Evolutionary conservation across 2,329 filamentous ascomycete genomes (phyloP).

Genomic region (Fusarium caatingaense): DNA sequence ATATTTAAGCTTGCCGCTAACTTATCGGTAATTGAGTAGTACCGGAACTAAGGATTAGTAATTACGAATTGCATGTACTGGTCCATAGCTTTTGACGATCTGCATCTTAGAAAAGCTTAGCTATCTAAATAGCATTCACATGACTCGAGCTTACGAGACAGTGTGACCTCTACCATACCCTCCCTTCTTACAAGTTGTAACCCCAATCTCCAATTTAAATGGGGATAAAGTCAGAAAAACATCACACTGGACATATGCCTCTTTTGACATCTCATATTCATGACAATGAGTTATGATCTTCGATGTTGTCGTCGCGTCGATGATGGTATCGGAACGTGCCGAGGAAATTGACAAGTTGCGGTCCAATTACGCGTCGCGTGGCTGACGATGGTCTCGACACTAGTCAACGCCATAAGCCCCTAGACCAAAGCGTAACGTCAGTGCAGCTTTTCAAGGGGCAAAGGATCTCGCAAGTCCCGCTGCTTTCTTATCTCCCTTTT

Average conservation of each 20-base stretch:
- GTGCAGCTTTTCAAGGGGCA: not conserved
- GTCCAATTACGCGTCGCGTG: not conserved
- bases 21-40: not conserved
- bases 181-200: not conserved
- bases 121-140: not conserved
- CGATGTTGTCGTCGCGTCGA: not conserved
- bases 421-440: not conserved
- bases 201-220: not conserved
- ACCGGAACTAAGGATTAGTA: not conserved
- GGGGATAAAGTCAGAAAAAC: too few relatives aligned
- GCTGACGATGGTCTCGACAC: not conserved
- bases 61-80: not conserved
- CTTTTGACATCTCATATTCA: rapidly evolving
- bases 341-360: not conserved
- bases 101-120: not conserved
- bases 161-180: not conserved
- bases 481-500: not conserved
- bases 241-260: too few relatives aligned
- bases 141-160: not conserved
- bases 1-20: too few relatives aligned
- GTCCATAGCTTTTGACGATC: not conserved
- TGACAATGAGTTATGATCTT: not conserved
- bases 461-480: not conserved
- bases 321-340: not conserved
- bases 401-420: not conserved